These are phyloP conservation scores for Achaetomium macrosporum DNA, from an alignment of 2,329 filamentous ascomycete genomes.

Conservation along the genomic window DNA sequence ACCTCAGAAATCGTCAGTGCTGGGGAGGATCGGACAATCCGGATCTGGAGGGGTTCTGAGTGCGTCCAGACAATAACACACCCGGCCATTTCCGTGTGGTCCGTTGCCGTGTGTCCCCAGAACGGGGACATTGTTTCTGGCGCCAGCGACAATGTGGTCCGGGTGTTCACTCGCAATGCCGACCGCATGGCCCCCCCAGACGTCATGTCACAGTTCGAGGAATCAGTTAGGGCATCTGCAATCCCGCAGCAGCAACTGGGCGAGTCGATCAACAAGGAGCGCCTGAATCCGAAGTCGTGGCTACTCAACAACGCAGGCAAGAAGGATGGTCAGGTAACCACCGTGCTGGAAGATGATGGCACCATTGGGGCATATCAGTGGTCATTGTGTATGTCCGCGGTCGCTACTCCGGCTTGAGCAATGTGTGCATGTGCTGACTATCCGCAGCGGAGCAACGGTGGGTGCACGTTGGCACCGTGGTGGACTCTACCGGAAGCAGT, in stretches of 20 bases:
- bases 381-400: conserved; percentile 51
- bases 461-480: conserved; percentile 89
- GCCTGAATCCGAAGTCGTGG: conserved; percentile 83
- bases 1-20: conserved; percentile 85
- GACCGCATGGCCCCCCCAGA: conserved; percentile 65
- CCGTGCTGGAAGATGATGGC: conserved; percentile 78
- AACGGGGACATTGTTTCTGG: conserved; percentile 93
- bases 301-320: conserved; percentile 74
- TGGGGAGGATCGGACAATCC: conserved; percentile 88
- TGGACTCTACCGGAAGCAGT: conserved; percentile 78
- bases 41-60: conserved; percentile 75
- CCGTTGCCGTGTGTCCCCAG: conserved; percentile 72
- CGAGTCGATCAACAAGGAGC: conserved; percentile 76
- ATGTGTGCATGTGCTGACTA: conserved; percentile 20
- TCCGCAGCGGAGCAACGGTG: conserved; percentile 58
- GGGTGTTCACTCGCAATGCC: conserved; percentile 71
- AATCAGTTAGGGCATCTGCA: conserved; percentile 72
- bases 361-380: conserved; percentile 83
- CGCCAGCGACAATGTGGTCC: conserved; percentile 78
- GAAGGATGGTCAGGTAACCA: conserved; percentile 94
- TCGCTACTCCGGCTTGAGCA: background rate
- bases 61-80: conserved; percentile 96
- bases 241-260: conserved; percentile 84
- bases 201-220: conserved; percentile 68
- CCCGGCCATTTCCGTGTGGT: conserved; percentile 94